Percentiles rank a stretch among this genome's conserved stretches.
These are phyloP conservation scores for Chaetothyriales sp. DNA, from an alignment of 2,329 filamentous ascomycete genomes.

Conservation along the genomic window DNA sequence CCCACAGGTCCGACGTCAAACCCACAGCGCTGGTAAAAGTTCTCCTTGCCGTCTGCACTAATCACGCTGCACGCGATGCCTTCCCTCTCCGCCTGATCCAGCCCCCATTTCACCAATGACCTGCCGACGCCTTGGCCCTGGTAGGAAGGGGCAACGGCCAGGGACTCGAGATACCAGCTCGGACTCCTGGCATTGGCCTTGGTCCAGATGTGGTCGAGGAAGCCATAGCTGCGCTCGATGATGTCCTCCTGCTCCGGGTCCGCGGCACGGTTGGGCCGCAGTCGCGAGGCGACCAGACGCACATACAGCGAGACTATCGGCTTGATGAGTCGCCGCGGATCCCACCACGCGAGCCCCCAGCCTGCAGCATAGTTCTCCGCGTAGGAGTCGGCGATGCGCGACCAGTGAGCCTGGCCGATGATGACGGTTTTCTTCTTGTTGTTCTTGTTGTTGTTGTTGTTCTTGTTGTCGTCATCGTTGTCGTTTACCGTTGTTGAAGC, in stretches of 20 bases:
- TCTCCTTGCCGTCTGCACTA: conserved; percentile 25
- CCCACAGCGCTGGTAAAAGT: conserved; percentile 26
- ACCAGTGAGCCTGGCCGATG: conserved; percentile 13
- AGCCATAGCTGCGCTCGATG: conserved; percentile 9
- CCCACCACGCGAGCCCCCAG: conserved; percentile 10
- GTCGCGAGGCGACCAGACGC: conserved; percentile 19
- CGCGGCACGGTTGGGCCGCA: conserved; percentile 9
- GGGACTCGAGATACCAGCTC: conserved; percentile 19
- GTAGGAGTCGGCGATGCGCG: conserved; percentile 7
- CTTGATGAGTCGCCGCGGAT: conserved; percentile 21
- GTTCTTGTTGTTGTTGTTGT: too few species aligned
- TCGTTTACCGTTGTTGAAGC: conserved; percentile 2
- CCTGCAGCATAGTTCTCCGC: conserved; percentile 9
- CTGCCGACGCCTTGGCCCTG: conserved; percentile 26
- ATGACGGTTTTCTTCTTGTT: too few species aligned
- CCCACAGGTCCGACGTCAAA: conserved; percentile 19
- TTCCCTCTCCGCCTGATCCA: conserved; percentile 17
- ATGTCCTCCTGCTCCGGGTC: conserved; percentile 8
- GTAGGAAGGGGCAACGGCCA: conserved; percentile 22
- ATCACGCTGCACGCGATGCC: conserved; percentile 23
- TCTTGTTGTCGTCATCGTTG: neutral
- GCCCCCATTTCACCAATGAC: conserved; percentile 28
- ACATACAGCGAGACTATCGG: conserved; percentile 27
- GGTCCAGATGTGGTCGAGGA: conserved; percentile 18
- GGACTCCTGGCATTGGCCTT: conserved; percentile 17